Evolutionary conservation across 495 filamentous ascomycete species (phyloP).

Genomic region (Aspergillus hancockii): DNA sequence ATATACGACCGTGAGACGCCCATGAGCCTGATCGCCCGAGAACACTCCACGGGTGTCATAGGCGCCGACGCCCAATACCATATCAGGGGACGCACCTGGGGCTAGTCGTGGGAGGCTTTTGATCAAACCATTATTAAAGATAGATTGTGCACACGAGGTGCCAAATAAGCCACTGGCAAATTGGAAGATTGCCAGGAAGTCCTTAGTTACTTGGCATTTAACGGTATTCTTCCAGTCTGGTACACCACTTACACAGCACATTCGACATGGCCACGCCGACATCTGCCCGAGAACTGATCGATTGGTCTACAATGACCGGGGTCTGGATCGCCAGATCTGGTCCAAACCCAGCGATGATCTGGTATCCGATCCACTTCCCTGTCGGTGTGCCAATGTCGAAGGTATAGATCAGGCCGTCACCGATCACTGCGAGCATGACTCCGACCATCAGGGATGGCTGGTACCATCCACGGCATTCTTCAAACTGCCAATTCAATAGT

Average conservation of each 20-base stretch:
- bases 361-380: too few species aligned
- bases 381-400: too few species aligned
- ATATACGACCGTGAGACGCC: constrained; percentile 59
- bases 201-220: neutral
- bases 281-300: too few species aligned
- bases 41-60: constrained; percentile 48
- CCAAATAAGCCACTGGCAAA: constrained; percentile 48
- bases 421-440: too few species aligned
- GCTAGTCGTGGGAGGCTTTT: constrained; percentile 29
- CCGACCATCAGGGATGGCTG: too few species aligned
- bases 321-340: too few species aligned
- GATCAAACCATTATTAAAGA: constrained; percentile 44
- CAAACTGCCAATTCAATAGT: too few species aligned
- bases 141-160: constrained; percentile 43
- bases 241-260: constrained; percentile 1
- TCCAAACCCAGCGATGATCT: too few species aligned
- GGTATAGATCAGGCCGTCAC: too few species aligned
- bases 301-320: too few species aligned
- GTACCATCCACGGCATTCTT: too few species aligned
- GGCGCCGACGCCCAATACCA: constrained; percentile 49
- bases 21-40: constrained; percentile 32
- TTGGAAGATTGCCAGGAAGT: constrained; percentile 23
- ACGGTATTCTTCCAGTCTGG: neutral
- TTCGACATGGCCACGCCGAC: too few species aligned
- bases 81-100: constrained; percentile 39